Conservation (phyloP, 2,329 filamentous ascomycete genomes). For the Phialocephala sp. region DNA sequence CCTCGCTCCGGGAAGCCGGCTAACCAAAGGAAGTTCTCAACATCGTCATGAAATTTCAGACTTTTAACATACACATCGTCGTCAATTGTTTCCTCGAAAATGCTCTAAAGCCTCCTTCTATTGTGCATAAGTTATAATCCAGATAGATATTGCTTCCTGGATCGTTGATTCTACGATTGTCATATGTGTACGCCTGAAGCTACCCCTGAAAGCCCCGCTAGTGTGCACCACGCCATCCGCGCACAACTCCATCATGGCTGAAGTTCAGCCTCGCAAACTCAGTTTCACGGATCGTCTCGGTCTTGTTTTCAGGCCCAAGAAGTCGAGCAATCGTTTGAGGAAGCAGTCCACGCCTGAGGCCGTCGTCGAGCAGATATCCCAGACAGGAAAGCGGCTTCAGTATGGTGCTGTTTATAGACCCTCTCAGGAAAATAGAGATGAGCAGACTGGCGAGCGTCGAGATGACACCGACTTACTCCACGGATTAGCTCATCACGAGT, state of each 20-base stretch:
- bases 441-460: conserved; percentile 41
- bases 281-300: conserved; percentile 23
- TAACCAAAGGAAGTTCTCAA: conserved; percentile 6
- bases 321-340: conserved; percentile 10
- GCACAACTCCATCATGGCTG: neutral
- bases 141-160: neutral
- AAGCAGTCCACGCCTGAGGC: neutral
- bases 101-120: neutral
- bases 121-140: neutral
- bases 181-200: neutral
- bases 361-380: conserved; percentile 8
- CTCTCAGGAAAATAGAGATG: conserved; percentile 30
- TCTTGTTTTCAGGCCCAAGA: conserved; percentile 22
- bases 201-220: neutral
- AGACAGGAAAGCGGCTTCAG: conserved; percentile 15
- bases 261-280: conserved; percentile 9
- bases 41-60: conserved; percentile 2
- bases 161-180: neutral
- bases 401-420: conserved; percentile 28
- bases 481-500: conserved; percentile 40
- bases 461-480: conserved; percentile 43
- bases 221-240: neutral
- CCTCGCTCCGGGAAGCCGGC: neutral
- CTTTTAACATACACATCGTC: neutral
- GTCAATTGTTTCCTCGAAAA: neutral